Conservation (phyloP, 2,329 filamentous ascomycete species). For the Aspergillus sp. region DNA sequence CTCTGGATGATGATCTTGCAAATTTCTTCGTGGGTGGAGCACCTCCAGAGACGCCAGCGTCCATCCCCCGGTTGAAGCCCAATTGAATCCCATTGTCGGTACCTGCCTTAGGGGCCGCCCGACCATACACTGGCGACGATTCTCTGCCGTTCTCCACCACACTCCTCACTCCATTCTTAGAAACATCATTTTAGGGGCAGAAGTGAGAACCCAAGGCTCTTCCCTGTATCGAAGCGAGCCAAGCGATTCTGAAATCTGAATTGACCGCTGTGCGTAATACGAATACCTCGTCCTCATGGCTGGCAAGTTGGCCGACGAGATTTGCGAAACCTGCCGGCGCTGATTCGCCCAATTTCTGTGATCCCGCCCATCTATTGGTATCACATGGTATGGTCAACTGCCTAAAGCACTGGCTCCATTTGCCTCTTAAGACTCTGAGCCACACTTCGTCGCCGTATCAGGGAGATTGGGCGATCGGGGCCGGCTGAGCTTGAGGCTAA, state of each 20-base stretch:
- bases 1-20: conserved; percentile 9
- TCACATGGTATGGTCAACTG: conserved; percentile 4
- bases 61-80: conserved; percentile 14
- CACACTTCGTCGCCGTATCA: not conserved
- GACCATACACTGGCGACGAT: conserved; percentile 12
- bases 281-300: not conserved
- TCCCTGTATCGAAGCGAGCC: too few species aligned
- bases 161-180: conserved; percentile 17
- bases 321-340: not conserved
- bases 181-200: conserved; percentile 9
- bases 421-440: not conserved
- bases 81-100: conserved; percentile 18
- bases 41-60: conserved; percentile 3
- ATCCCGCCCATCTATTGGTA: not conserved
- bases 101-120: conserved; percentile 22
- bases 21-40: conserved; percentile 20
- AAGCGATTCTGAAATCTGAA: not conserved
- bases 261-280: not conserved
- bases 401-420: not conserved
- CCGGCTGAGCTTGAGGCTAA: not conserved
- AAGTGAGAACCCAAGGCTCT: not conserved
- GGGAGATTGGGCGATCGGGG: not conserved
- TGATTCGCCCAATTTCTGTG: not conserved
- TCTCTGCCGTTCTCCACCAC: conserved; percentile 21
- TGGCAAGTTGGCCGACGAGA: conserved; percentile 1